Base-by-base conservation (phyloP, 192 early-diverging fungal genomes). In the Backusella luteola region DNA sequence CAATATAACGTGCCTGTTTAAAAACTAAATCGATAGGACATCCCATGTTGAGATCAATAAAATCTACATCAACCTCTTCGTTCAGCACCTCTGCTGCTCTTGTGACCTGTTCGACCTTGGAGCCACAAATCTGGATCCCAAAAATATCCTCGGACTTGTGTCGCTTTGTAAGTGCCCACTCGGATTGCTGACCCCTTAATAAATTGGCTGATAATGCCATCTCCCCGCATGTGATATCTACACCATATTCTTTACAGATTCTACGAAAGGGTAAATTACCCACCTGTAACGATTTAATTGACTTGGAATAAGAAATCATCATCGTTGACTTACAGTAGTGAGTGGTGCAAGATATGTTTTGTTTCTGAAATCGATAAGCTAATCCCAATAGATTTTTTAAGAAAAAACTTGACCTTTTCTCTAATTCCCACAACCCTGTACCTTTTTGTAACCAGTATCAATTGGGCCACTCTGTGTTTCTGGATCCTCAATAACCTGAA, bases 201-300 rank as follows among this genome's bases (percentile, higher is more conserved):
- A 93, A 75, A 71, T 93, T 93, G 34, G 72, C 44, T 3, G 91
- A 93, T 77, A 91, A 81, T 0, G 94, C 94, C 98, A 98, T 98
- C 83, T 98, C 98, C 41, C 94, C 95, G 77, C 97, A 98, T 5
- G 98, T 99, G 44, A 99, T 94, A 80, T 97, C 97, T 6, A 93
- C 96, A 46, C 98, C 98, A 78, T 93, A 97, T 12, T 83, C 89
- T 83, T 98, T 98, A 84, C 96, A 97, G 32, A 98, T 87, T 19
- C 97, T 91, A 12, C 98, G 89, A 88, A 99, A 99, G 35, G 98
- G 98, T 66, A 99, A 82, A 83, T 99, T 98, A 42, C 98, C 98
- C 32, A 99, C 77, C 77, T 39, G 11, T 7, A 39, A 3, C 15
- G 15, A 17, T 44, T 44, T 44, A n/a, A 32, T 23, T 35, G 9